Evolutionary conservation across 176 grass and related monocot species (phyloP).

Genomic region (Carex scoparia): DNA sequence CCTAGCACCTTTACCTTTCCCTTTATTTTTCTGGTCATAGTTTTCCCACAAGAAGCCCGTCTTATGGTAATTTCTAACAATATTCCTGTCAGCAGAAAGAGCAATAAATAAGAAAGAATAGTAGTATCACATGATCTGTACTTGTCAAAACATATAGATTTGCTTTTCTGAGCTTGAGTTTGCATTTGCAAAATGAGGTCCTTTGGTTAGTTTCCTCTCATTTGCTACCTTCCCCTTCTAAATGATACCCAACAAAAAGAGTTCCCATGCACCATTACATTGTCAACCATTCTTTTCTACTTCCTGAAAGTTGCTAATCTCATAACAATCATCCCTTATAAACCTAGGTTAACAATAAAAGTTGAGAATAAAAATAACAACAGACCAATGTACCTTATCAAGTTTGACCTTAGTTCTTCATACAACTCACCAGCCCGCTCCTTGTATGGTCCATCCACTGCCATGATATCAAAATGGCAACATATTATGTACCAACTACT

Average conservation of each 20-base stretch:
- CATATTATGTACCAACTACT: background rate
- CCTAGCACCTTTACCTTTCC: conserved; percentile 77
- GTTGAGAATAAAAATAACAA: background rate
- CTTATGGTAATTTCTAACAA: conserved; percentile 60
- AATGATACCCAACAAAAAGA: background rate
- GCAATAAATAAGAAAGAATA: background rate
- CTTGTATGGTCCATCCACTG: conserved; percentile 79
- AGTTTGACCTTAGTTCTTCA: conserved; percentile 68
- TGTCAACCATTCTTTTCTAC: background rate
- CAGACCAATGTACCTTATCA: conserved; percentile 55
- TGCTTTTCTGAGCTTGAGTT: background rate
- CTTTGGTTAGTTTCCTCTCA: background rate
- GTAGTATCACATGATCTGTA: background rate
- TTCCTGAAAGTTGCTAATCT: background rate
- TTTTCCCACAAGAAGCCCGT: conserved; percentile 95
- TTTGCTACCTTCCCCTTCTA: background rate
- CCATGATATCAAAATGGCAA: conserved; percentile 1
- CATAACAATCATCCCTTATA: background rate
- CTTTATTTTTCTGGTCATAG: conserved; percentile 78
- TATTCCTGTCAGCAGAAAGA: conserved; percentile 48
- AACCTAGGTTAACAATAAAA: background rate
- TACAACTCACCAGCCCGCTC: conserved; percentile 50
- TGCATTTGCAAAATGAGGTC: background rate
- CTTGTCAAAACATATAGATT: background rate
- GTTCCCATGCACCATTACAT: background rate